Percentiles rank a stretch among this genome's conserved stretches.
Conservation (phyloP, 257 asterid genomes). For the Buddleja alternifolia region DNA sequence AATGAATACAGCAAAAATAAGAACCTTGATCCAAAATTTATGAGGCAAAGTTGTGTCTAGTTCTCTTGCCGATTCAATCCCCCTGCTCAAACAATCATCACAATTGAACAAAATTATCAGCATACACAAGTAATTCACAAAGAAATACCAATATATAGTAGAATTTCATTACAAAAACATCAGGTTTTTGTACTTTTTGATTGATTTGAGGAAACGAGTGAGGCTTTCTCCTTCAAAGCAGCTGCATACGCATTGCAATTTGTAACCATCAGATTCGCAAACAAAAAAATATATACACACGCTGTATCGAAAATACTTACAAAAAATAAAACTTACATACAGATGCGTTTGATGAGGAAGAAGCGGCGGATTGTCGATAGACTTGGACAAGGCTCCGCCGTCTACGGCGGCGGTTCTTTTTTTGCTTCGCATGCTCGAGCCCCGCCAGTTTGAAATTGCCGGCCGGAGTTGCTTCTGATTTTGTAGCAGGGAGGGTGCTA, state of each 20-base stretch:
- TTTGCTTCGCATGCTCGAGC: constrained; percentile 36
- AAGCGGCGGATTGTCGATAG: constrained; percentile 16
- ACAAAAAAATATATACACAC: background rate
- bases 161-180: background rate
- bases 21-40: constrained; percentile 81
- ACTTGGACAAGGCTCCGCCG: constrained; percentile 25
- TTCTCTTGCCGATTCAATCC: constrained; percentile 56
- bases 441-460: background rate
- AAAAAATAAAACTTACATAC: background rate
- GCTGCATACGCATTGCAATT: constrained; percentile 38
- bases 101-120: background rate
- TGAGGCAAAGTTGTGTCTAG: constrained; percentile 50
- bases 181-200: constrained; percentile 41
- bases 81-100: constrained; percentile 47
- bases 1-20: background rate
- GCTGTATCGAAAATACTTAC: too few relatives aligned
- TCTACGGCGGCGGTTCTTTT: constrained; percentile 23
- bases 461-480: background rate
- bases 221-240: constrained; percentile 75
- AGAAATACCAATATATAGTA: background rate
- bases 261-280: constrained; percentile 16
- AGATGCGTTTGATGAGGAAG: constrained; percentile 33
- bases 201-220: constrained; percentile 50
- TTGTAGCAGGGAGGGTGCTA: background rate
- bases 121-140: background rate